phyloP scores from a whole-genome alignment of 768 basidiomycete genomes.

The Kwoniella bestiolae region DNA sequence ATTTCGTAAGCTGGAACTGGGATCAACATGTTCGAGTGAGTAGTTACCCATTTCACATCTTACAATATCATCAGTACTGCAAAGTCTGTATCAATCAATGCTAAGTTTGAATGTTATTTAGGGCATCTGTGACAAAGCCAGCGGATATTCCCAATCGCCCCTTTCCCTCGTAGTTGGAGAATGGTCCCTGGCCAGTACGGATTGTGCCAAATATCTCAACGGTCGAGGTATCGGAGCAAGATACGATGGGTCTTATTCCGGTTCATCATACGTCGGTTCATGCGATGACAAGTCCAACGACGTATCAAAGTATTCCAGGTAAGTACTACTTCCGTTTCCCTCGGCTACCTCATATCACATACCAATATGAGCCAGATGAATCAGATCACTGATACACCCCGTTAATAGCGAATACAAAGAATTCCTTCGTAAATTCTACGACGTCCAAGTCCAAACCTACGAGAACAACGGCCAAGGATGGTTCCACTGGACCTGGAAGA shows the following conservation, averaged over 20 bases:
- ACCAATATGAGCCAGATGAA: neutral
- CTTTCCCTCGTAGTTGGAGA: conserved; percentile 57
- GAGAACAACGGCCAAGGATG: conserved; percentile 54
- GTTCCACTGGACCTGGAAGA: conserved; percentile 57
- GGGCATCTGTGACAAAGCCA: conserved; percentile 36
- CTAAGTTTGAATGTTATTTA: conserved; percentile 7
- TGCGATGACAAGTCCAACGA: conserved; percentile 64
- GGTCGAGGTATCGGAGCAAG: conserved; percentile 55
- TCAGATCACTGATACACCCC: neutral
- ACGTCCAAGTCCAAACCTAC: conserved; percentile 66
- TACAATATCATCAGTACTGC: neutral
- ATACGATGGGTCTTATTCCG: conserved; percentile 56
- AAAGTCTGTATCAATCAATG: neutral
- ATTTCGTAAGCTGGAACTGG: conserved; percentile 39
- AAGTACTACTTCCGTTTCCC: no score
- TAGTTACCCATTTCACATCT: no score
- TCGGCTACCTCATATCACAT: no score
- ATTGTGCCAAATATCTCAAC: conserved; percentile 55
- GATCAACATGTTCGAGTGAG: conserved; percentile 45
- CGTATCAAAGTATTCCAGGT: conserved; percentile 71
- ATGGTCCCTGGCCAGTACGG: conserved; percentile 56
- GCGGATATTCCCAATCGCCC: conserved; percentile 37
- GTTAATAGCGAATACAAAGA: conserved; percentile 67
- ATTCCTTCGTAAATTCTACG: conserved; percentile 80
- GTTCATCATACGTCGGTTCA: conserved; percentile 38